Base-by-base conservation (phyloP, 768 basidiomycete genomes). In the Coprinopsis strossmayeri region DNA sequence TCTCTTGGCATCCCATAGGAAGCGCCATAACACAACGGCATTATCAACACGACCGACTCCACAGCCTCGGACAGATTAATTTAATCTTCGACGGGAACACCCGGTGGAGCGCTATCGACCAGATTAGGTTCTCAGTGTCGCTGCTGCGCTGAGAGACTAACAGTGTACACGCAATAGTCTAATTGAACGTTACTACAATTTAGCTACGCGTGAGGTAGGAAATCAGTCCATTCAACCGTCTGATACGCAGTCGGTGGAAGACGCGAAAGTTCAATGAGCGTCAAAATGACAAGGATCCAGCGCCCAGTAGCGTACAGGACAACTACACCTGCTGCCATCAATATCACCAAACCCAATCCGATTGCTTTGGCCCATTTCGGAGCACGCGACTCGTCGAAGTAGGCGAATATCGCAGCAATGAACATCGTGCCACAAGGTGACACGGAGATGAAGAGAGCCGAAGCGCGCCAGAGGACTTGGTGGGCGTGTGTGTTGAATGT, bases 141-240 rank as follows among this genome's bases (percentile, higher is more conserved):
- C n/a, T n/a, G n/a, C n/a, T n/a, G n/a, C n/a, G n/a, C n/a, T n/a
- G n/a, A n/a, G n/a, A n/a, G n/a, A n/a, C n/a, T n/a, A n/a, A n/a
- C n/a, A n/a, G n/a, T n/a, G n/a, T n/a, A n/a, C n/a, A n/a, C n/a
- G n/a, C n/a, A n/a, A n/a, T n/a, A n/a, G n/a, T n/a, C n/a, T n/a
- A n/a, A n/a, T n/a, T 32, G 15, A 38, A 38, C 18, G 9, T 10
- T 17, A 38, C 18, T 5, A 11, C 18, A 7, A n/a, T n/a, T 7
- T 32, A 15, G 30, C 30, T 38, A 38, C 17, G 52, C 17, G 28
- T 55, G 56, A 5, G 49, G 59, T 40, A 55, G 34, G 27, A 52
- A 49, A 23, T 34, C 32, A 2, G 53, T 53, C 59, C 59, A 60
- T 17, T 42, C 32, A 28, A 59, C 56, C 26, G 45, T 43, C 23